These are phyloP conservation scores for Epichloe sylvatica DNA, from an alignment of 2,329 filamentous ascomycete genomes.

Conservation along the genomic window DNA sequence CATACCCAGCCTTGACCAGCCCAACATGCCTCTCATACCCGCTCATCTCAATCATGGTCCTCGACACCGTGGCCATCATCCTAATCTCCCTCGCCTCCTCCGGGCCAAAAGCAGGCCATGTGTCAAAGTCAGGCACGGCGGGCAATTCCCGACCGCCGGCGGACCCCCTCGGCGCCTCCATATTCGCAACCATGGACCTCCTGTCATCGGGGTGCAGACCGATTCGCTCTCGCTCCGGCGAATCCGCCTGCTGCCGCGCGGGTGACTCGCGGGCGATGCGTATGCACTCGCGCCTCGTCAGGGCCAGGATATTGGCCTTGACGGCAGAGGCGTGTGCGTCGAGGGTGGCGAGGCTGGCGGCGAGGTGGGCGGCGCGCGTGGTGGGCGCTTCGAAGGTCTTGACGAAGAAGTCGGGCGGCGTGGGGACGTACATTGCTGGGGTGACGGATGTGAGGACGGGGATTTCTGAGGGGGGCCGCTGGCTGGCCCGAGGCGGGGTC, in stretches of 20 bases:
- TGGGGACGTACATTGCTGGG: conserved; percentile 22
- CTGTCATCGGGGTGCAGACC: conserved; percentile 1
- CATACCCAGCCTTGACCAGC: conserved; percentile 6
- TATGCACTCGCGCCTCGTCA: conserved; percentile 18
- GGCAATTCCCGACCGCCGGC: not conserved
- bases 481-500: not conserved
- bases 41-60: conserved; percentile 10
- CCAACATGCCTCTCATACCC: conserved; percentile 14
- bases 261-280: conserved; percentile 13
- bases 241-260: not conserved
- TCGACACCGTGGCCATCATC: conserved; percentile 10
- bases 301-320: conserved; percentile 17
- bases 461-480: conserved; percentile 1
- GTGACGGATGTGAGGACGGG: conserved; percentile 12
- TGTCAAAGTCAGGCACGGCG: not conserved
- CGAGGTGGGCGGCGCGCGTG: conserved; percentile 8
- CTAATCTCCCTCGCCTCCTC: conserved; percentile 12
- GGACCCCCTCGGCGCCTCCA: conserved; percentile 11
- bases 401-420: conserved; percentile 12
- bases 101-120: conserved; percentile 2
- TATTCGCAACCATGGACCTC: conserved; percentile 17
- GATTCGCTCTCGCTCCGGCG: not conserved
- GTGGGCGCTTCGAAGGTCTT: conserved; percentile 7
- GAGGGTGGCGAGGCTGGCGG: conserved; percentile 10
- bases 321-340: conserved; percentile 16